These are phyloP conservation scores for Penicillium aurantiogriseum DNA, from an alignment of 2,329 filamentous ascomycete genomes.

Conservation along the genomic window DNA sequence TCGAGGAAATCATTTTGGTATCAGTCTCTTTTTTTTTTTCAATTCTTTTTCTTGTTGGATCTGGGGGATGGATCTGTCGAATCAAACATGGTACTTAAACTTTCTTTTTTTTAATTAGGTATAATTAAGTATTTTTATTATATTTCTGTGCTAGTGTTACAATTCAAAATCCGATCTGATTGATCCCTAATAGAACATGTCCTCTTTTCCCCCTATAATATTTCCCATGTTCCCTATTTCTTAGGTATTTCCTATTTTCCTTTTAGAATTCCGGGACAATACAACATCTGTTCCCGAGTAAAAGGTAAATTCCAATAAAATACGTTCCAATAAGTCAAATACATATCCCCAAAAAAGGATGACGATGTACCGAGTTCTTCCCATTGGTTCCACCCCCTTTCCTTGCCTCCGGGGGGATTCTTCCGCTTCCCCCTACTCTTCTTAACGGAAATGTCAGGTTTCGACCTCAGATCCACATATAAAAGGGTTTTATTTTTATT, in stretches of 20 bases:
- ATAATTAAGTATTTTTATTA: background rate
- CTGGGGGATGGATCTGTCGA: constrained; percentile 21
- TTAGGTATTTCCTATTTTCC: background rate
- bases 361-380: constrained; percentile 15
- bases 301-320: background rate
- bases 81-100: constrained; percentile 11
- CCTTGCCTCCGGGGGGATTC: constrained; percentile 20
- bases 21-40: constrained; percentile 3
- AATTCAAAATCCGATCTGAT: constrained; percentile 10
- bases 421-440: constrained; percentile 18
- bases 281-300: background rate
- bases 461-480: constrained; percentile 10
- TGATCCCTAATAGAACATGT: background rate
- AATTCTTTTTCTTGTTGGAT: constrained; percentile 6
- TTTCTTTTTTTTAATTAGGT: constrained; percentile 4
- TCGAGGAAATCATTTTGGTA: constrained; percentile 5
- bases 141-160: background rate
- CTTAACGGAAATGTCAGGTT: constrained; percentile 12
- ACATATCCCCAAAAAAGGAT: background rate
- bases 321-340: background rate
- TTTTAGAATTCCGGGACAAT: background rate
- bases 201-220: background rate
- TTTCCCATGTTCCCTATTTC: too few species aligned
- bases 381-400: constrained; percentile 21
- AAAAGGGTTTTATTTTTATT: constrained; percentile 6